Evolutionary conservation across 75 land plant species (phyloP), one percentile per base, ranked within the genome.

Genomic region (Picea glauca): DNA sequence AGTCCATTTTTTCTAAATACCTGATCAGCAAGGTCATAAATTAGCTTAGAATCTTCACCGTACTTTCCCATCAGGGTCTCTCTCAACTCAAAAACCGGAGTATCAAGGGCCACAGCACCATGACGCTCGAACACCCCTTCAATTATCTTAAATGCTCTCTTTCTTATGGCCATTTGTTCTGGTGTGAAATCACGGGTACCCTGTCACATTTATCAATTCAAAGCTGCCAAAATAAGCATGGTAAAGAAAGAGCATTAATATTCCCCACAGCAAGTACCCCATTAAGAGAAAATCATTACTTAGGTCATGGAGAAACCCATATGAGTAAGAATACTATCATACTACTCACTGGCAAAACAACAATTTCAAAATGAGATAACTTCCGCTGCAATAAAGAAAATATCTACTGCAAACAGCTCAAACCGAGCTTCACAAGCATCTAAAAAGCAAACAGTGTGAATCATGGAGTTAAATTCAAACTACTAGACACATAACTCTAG

Each of bases 21-120:
- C 92, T 95, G 98, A 77, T 95, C 98, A 74, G 93, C 98, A 77
- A 95, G 95, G 81, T 95, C 96, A 85, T 89, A 95, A 30, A 95
- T 90, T 78, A 95, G 81, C 76, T 95, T 95, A 21, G 96, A 91
- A 80, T 95, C 98, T 79, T 95, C 98, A 4, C 96, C 98, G 84
- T 95, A 95, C 74, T 95, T 95, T 75, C 98, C 98, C 89, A 84
- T 95, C 35, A 95, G 84, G 58, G 98, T 95, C 68, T 95, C 98
- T 79, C 90, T 87, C 78, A 95, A 83, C 62, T 95, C 98, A 84
- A 95, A 95, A 14, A 80, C 96, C 14, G 98, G 98, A 38, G 98
- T 95, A 78, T 95, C 98, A 12, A 95, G 66, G 31, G 93, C 85
- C 23, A 83, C 93, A 43, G 90, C 96, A 74, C 98, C 96, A 77